Conservation (phyloP, 805 yeast species). For the Komagataella kurtzmanii region DNA sequence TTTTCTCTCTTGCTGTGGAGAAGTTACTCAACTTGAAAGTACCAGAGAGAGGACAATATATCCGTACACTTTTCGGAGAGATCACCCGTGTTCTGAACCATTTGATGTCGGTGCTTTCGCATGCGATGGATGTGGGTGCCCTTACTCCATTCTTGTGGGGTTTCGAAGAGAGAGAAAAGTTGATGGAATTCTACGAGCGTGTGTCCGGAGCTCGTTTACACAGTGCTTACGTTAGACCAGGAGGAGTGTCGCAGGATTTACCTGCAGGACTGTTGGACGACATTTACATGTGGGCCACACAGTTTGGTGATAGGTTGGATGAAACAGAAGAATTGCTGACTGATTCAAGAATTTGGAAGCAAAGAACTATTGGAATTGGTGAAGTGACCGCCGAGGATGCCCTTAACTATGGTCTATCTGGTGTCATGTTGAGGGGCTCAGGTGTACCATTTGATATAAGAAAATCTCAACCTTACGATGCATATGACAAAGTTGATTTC, state of each 20-base stretch:
- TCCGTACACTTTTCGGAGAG: conserved; percentile 78
- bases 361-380: conserved; percentile 74
- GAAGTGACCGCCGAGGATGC: conserved; percentile 79
- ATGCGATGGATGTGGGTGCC: conserved; percentile 93
- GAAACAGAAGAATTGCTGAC: conserved; percentile 84
- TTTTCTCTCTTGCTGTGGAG: conserved; percentile 73
- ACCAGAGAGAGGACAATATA: conserved; percentile 74
- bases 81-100: conserved; percentile 77
- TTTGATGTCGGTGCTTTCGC: conserved; percentile 75
- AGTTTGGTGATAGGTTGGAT: conserved; percentile 85
- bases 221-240: conserved; percentile 81
- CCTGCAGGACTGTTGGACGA: conserved; percentile 82
- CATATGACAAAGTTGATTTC: conserved; percentile 75
- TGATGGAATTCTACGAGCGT: conserved; percentile 86
- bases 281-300: conserved; percentile 93
- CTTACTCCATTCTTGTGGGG: conserved; percentile 91
- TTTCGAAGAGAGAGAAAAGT: conserved; percentile 84
- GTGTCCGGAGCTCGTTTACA: conserved; percentile 87
- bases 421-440: conserved; percentile 86
- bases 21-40: conserved; percentile 75
- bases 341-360: conserved; percentile 87
- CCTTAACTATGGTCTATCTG: conserved; percentile 64
- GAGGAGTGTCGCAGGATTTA: conserved; percentile 82
- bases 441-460: conserved; percentile 83
- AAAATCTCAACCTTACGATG: conserved; percentile 82